Percentiles rank a stretch among this genome's conserved stretches.
These are phyloP conservation scores for Madurella fahalii DNA, from an alignment of 2,329 filamentous ascomycete genomes.

Conservation along the genomic window DNA sequence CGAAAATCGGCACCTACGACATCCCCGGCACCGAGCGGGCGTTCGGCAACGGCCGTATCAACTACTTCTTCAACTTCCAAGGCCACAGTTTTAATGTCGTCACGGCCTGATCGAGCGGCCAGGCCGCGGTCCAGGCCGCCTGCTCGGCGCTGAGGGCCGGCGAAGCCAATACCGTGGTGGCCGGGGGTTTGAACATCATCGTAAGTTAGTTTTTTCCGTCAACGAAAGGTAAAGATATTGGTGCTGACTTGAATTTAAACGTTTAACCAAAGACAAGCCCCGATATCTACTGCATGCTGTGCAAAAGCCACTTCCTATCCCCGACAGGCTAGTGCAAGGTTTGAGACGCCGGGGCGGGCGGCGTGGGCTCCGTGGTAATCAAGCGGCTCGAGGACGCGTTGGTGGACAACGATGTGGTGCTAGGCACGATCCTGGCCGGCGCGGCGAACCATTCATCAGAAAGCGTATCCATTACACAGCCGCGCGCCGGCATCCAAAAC, in stretches of 20 bases:
- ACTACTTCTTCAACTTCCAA: conserved; percentile 29
- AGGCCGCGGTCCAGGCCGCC: conserved; percentile 29
- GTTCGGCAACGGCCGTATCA: conserved; percentile 49
- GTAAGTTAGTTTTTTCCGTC: no score
- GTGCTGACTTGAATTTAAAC: no score
- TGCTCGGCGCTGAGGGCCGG: conserved; percentile 22
- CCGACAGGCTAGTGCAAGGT: conserved; percentile 21
- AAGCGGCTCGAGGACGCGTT: conserved; percentile 45
- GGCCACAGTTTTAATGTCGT: conserved; percentile 29
- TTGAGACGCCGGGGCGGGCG: conserved; percentile 30
- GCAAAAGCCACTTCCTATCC: conserved; percentile 13
- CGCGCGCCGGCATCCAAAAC: conserved; percentile 52
- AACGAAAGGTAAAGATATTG: no score
- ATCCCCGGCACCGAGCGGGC: conserved; percentile 49
- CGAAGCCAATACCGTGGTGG: conserved; percentile 26
- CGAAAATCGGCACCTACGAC: conserved; percentile 58
- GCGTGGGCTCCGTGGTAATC: conserved; percentile 39
- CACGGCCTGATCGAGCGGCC: conserved; percentile 30
- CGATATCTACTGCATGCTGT: neutral
- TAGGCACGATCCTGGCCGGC: conserved; percentile 57
- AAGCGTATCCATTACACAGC: conserved; percentile 59
- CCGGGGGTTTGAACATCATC: conserved; percentile 32
- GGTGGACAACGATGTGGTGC: conserved; percentile 42
- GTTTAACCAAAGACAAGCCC: no score
- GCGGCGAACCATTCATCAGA: conserved; percentile 51